Evolutionary conservation across 345 rosid genomes (phyloP).

Genomic region (Eucalyptus guilfoylei): DNA sequence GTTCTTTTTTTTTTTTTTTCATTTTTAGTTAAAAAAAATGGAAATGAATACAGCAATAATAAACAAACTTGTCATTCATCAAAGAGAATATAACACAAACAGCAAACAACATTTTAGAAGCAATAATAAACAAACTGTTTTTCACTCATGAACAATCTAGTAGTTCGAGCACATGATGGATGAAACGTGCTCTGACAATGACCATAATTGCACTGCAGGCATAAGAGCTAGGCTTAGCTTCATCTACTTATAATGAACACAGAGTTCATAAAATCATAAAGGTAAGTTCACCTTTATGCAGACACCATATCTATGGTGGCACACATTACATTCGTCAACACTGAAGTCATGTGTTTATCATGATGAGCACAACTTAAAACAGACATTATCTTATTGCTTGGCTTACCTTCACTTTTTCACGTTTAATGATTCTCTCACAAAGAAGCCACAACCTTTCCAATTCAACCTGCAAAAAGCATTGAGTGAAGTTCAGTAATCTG

Average conservation of each 20-base stretch:
- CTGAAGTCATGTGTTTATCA: neutral
- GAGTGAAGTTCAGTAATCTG: neutral
- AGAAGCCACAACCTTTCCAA: conserved; percentile 87
- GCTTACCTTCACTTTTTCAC: conserved; percentile 83
- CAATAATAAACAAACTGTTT: neutral
- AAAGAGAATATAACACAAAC: too few species aligned
- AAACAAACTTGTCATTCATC: too few species aligned
- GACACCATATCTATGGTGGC: conserved; percentile 57
- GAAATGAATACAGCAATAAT: too few species aligned
- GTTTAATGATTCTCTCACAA: conserved; percentile 85
- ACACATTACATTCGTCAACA: conserved; percentile 45
- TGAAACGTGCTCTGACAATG: conserved; percentile 90
- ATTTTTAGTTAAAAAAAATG: too few species aligned
- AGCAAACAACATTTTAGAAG: too few species aligned
- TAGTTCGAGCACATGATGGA: conserved; percentile 83
- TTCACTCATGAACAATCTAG: conserved; percentile 68
- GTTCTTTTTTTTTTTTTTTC: too few species aligned
- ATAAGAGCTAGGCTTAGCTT: neutral
- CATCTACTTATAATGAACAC: neutral
- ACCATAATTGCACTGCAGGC: conserved; percentile 79
- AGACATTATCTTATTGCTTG: neutral
- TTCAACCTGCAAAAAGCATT: conserved; percentile 45
- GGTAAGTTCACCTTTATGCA: conserved; percentile 57
- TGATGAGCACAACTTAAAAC: neutral
- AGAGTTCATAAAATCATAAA: neutral